Conservation (phyloP, 768 basidiomycete genomes). For the Lentinus brumalis region DNA sequence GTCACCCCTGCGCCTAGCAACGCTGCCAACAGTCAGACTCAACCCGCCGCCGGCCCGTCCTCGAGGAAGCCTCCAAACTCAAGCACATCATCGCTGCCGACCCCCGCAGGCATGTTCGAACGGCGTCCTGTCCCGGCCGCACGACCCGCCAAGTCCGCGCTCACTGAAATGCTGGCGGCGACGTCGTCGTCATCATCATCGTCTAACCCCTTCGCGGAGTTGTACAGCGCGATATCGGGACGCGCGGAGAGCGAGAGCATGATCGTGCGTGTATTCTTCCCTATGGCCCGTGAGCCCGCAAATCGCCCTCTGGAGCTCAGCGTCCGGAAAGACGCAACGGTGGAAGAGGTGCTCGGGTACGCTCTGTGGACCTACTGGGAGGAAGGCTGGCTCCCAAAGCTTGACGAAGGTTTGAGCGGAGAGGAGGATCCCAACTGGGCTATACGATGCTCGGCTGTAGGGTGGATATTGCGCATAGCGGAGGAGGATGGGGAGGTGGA, state of each 20-base stretch:
- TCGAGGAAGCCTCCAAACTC: slow-evolving; percentile 11
- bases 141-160: slow-evolving; percentile 55
- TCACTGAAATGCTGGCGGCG: slow-evolving; percentile 75
- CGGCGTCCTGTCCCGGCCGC: slow-evolving; percentile 50
- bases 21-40: slow-evolving; percentile 14
- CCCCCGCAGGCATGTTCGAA: slow-evolving; percentile 43
- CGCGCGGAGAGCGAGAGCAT: slow-evolving; percentile 61
- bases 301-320: slow-evolving; percentile 69
- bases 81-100: neutral
- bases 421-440: slow-evolving; percentile 65
- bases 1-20: slow-evolving; percentile 40
- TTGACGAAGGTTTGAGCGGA: slow-evolving; percentile 64
- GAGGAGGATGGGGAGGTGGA: slow-evolving; percentile 99
- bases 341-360: slow-evolving; percentile 96
- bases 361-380: slow-evolving; percentile 95
- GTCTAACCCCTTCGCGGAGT: slow-evolving; percentile 85
- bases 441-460: slow-evolving; percentile 68
- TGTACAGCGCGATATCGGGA: slow-evolving; percentile 85
- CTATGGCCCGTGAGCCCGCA: slow-evolving; percentile 64
- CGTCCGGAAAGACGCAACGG: slow-evolving; percentile 84
- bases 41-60: slow-evolving; percentile 20
- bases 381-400: slow-evolving; percentile 73
- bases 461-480: slow-evolving; percentile 92
- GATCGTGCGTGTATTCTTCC: slow-evolving; percentile 82
- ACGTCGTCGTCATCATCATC: slow-evolving; percentile 54